Evolutionary conservation across 768 basidiomycete genomes (phyloP).

Genomic region (Termitomyces sp.): DNA sequence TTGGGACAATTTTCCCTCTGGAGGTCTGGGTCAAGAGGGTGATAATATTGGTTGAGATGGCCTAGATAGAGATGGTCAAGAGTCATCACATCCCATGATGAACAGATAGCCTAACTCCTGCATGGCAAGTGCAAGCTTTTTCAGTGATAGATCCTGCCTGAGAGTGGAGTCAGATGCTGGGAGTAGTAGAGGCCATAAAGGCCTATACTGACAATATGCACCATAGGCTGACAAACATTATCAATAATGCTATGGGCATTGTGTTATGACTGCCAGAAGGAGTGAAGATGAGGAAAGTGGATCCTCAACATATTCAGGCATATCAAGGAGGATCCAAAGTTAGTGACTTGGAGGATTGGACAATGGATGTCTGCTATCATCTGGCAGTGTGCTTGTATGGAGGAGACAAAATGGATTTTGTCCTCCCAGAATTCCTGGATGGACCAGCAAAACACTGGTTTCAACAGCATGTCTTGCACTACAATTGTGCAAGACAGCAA

Average conservation of each 20-base stretch:
- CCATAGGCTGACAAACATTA: not conserved
- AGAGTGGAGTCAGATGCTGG: not conserved
- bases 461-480: too few relatives aligned
- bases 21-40: too few relatives aligned
- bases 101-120: too few relatives aligned
- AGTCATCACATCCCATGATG: too few relatives aligned
- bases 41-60: too few relatives aligned
- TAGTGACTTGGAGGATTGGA: not conserved
- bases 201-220: not conserved
- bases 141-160: not conserved
- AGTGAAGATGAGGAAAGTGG: not conserved
- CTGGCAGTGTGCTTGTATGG: too few relatives aligned
- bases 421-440: not conserved
- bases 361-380: too few relatives aligned
- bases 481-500: too few relatives aligned
- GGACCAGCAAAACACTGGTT: not conserved
- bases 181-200: too few relatives aligned
- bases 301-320: not conserved
- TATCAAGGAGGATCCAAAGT: not conserved
- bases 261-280: not conserved
- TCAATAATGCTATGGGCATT: not conserved
- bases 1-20: too few relatives aligned
- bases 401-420: not conserved
- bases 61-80: accelerated
- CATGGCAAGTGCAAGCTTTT: too few relatives aligned